A percentile compares a stretch with the other conserved stretches of the same genome.
Evolutionary conservation across 352 stramenopile species (phyloP).

Genomic region (Phytophthora hybrid): DNA sequence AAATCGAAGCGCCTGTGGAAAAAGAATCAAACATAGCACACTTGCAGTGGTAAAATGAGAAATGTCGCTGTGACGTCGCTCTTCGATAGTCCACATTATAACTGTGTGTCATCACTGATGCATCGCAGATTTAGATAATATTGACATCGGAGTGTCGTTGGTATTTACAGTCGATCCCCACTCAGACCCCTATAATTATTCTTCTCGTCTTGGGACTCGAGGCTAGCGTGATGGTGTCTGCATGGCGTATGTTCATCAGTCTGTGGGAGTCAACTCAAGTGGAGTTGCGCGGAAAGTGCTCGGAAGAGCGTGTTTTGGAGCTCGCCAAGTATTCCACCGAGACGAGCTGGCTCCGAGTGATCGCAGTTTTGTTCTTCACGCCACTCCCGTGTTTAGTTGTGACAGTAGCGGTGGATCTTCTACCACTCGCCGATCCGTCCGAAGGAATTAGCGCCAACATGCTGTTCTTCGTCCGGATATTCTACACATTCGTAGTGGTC

Average conservation of each 20-base stretch:
- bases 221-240: not conserved
- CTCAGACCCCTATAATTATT: not conserved
- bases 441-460: not conserved
- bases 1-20: too few relatives aligned
- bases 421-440: slow-evolving; percentile 15
- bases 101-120: too few relatives aligned
- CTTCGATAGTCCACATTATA: too few relatives aligned
- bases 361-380: slow-evolving; percentile 17
- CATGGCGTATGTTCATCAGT: not conserved
- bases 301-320: not conserved
- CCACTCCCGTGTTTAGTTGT: slow-evolving; percentile 29
- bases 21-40: too few relatives aligned
- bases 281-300: slow-evolving; percentile 25
- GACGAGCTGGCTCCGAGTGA: slow-evolving; percentile 4
- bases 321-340: slow-evolving; percentile 3
- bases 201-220: not conserved
- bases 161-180: not conserved
- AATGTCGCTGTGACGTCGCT: too few relatives aligned
- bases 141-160: too few relatives aligned
- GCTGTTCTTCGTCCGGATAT: slow-evolving; percentile 18
- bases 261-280: slow-evolving; percentile 28
- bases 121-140: not conserved
- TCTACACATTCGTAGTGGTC: slow-evolving; percentile 7
- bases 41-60: too few relatives aligned
- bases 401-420: slow-evolving; percentile 23